Base-by-base conservation (phyloP, 176 grass and related monocot species). In the Guadua angustifolia region DNA sequence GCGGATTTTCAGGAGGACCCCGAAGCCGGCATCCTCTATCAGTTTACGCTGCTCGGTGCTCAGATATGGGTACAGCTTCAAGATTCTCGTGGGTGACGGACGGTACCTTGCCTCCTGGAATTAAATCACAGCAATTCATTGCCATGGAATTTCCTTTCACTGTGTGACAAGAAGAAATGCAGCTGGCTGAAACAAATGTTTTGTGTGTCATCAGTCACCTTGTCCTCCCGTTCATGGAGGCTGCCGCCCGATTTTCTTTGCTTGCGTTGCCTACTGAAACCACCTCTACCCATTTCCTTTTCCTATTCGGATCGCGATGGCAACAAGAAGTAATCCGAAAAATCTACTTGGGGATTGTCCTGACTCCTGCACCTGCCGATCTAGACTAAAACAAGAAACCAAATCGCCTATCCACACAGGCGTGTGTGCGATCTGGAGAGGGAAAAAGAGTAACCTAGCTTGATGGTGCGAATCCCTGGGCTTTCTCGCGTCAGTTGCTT, bases 11-110 rank as follows among this genome's bases (percentile, higher is more conserved):
- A 78, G 75, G 2, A 78, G 75, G 8, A 15, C 58, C 58, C 75
- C 58, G 75, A 78, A 78, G 24, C 75, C 58, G 58, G 75, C 40
- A 42, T 7, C 24, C 75, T 78, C 75, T 63, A 78, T 78, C 57
- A 78, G 44, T 42, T 64, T 9, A 16, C 75, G 75, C 58, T 78
- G 75, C 40, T 42, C 75, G 40, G 22, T 40, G 22, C 40, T 77
- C 36, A 61, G 74, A 39, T 77, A 56, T 7, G 56, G 14, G 74
- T 78, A 63, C 40, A 78, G 57, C 75, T 63, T 78, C 75, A 47
- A 18, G 15, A 47, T 46, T 59, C 43, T 65, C 60, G 16, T 11
- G 43, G 77, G 60, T 10, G 60, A 79, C 24, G 77, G 60, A 45
- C 43, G 77, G 44, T 79, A 43, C 77, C 44, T 66, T 1, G 64